Evolutionary conservation across 306 rosid genomes (phyloP), one percentile per base, ranked within the genome.

Genomic region (Urtica urens): DNA sequence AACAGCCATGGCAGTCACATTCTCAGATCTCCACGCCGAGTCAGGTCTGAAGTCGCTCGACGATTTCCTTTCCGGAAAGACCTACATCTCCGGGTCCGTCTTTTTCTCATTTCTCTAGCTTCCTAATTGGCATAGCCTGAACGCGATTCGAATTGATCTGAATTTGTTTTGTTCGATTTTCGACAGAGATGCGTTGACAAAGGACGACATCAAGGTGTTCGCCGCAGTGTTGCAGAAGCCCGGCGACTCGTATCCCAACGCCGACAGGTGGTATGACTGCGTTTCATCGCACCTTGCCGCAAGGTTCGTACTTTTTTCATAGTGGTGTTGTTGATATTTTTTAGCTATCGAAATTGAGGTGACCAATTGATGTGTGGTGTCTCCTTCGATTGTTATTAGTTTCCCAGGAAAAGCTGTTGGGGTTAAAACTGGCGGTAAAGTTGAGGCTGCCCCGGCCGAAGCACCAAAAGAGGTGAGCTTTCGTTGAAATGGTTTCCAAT

Each of bases 11-110:
- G 94, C 96, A n/a, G 64, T 75, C 51, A 72, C 90, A 42, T 82
- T 86, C 69, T 72, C 94, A 54, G 80, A 82, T 79, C 96, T 86
- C 42, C 78, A 86, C 81, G 61, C 94, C 18, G 80, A 86, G 17
- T 57, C 72, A 5, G 96, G 94, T 3, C 71, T 86, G 76, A 86
- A 86, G 48, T 62, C 86, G 57, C 96, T 82, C 16, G 63, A 86
- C 25, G 62, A 53, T 2, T 72, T 71, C 61, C 90, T 86, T 19
- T 60, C 86, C 47, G 83, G 81, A 9, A 86, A 86, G 38, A 18
- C 83, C 45, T 86, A 70, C 64, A 69, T 86, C 25, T 82, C 90
- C 41, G 86, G 93, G 95, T 85, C 67, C 42, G 58, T 46, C 27
- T 9, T 33, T 23, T 1, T 4, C 20, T 17, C 38, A 7, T 1